Evolutionary conservation across 192 early-diverging fungal genomes (phyloP).

Genomic region (Umbelopsis isabellina): DNA sequence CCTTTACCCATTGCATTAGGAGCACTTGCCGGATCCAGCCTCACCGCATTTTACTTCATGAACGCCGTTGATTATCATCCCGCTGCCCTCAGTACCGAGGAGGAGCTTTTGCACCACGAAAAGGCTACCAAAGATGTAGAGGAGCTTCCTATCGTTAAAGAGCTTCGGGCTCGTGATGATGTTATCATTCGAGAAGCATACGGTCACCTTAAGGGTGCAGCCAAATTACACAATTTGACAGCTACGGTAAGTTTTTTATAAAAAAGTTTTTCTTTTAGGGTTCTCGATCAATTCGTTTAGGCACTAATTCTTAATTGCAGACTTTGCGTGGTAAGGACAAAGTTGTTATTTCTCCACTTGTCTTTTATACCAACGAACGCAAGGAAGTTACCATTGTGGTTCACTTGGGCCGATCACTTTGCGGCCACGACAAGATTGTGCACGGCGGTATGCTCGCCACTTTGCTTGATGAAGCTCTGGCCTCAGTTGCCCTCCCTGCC

Average conservation of each 20-base stretch:
- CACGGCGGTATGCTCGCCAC: slow-evolving; percentile 82
- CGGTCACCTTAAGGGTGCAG: slow-evolving; percentile 16
- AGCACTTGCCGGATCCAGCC: slow-evolving; percentile 14
- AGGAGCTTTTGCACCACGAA: neutral
- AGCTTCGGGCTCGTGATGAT: slow-evolving; percentile 23
- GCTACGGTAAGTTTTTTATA: slow-evolving; percentile 26
- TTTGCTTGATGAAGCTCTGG: slow-evolving; percentile 69
- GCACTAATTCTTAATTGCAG: slow-evolving; percentile 6
- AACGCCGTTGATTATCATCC: slow-evolving; percentile 15
- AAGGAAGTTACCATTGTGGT: slow-evolving; percentile 51
- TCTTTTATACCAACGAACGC: slow-evolving; percentile 56
- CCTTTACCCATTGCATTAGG: slow-evolving; percentile 12
- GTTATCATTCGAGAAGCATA: slow-evolving; percentile 31
- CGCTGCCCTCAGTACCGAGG: slow-evolving; percentile 1
- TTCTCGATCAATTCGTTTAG: too few relatives aligned
- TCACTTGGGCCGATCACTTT: slow-evolving; percentile 71
- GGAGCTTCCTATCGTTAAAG: slow-evolving; percentile 27
- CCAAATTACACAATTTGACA: slow-evolving; percentile 34
- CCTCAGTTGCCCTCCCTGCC: slow-evolving; percentile 53
- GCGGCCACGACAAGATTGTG: slow-evolving; percentile 78
- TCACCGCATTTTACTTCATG: slow-evolving; percentile 15
- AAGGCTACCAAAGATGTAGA: neutral
- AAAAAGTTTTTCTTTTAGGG: neutral
- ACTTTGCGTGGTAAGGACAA: slow-evolving; percentile 58
- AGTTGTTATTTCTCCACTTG: slow-evolving; percentile 51